Evolutionary conservation across 1,139 yeast species (phyloP), one percentile per base, ranked within the genome.

Genomic region (Candida sojae): DNA sequence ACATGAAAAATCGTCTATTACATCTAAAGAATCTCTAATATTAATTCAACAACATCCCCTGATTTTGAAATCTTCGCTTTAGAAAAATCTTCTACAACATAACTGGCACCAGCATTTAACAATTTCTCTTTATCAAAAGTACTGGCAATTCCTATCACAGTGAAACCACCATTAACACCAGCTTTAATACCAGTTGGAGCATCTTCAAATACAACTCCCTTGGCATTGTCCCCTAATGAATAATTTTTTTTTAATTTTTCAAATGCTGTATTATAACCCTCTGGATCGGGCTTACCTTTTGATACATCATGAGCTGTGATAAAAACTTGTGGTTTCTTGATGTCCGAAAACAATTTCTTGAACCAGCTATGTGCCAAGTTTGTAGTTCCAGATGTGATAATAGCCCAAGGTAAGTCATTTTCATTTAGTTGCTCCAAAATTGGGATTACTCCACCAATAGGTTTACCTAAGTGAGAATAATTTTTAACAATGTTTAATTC

Each of bases 281-380:
- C 60, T 2, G 64, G 65, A 30, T 51, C 46, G 13, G 54, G 54
- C 36, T 51, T 51, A 3, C 54, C 54, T 6, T 39, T 33, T 6
- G 50, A 35, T 6, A 60, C 63, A 45, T 59, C 63, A 44, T 54
- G 50, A 6, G 64, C 65, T 26, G 64, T 60, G n/a, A 61, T 52
- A 38, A 59, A 61, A 26, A 59, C 60, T 37, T 42, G 34, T 0
- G 65, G 64, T 29, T 49, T 48, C 2, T 39, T 34, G 9, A 51
- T 28, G 17, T 32, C 41, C 5, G 47, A 30, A 33, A 59, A 59
- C 26, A 59, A 43, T 3, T 39, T 51, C 6, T 47, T 52, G 32
- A 56, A 57, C 63, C 64, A 60, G 4, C 57, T 57, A 44, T 54
- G 52, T 2, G 63, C 63, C 42, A 59, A 56, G 2, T 48, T 47